Percentiles rank a stretch among this genome's conserved stretches.
phyloP scores from a whole-genome alignment of 352 stramenopile genomes.

The Albugo candida region DNA sequence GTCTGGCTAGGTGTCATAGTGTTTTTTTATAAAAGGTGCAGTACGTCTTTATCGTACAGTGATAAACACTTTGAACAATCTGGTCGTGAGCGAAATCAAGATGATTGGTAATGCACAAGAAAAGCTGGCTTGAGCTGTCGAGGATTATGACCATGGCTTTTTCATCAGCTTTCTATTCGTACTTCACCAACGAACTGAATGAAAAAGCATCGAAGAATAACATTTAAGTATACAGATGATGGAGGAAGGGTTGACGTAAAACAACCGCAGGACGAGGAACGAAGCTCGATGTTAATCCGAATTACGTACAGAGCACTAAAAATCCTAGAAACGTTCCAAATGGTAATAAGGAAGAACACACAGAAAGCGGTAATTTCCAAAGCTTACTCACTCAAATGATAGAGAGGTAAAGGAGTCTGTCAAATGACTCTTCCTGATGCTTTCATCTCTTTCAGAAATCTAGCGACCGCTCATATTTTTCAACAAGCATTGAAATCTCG shows the following conservation, averaged over 20 bases:
- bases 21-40: constrained; percentile 30
- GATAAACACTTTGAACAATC: constrained; percentile 32
- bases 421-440: constrained; percentile 34
- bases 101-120: constrained; percentile 30
- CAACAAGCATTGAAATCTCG: constrained; percentile 55
- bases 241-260: constrained; percentile 3
- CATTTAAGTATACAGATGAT: constrained; percentile 2
- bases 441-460: constrained; percentile 50
- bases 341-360: constrained; percentile 12
- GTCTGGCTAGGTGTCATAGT: constrained; percentile 18
- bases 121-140: constrained; percentile 22
- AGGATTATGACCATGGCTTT: constrained; percentile 1
- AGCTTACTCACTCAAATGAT: no score
- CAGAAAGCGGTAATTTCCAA: constrained; percentile 7
- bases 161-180: no score
- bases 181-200: not conserved
- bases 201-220: constrained; percentile 10
- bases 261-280: not conserved
- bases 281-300: not conserved
- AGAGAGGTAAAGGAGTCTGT: no score
- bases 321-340: constrained; percentile 12
- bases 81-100: constrained; percentile 33
- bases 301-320: constrained; percentile 1
- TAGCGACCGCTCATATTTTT: constrained; percentile 36
- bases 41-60: constrained; percentile 33